Evolutionary conservation across 1,284 basidiomycete species (phyloP).

Genomic region (Melampsora occidentalis): DNA sequence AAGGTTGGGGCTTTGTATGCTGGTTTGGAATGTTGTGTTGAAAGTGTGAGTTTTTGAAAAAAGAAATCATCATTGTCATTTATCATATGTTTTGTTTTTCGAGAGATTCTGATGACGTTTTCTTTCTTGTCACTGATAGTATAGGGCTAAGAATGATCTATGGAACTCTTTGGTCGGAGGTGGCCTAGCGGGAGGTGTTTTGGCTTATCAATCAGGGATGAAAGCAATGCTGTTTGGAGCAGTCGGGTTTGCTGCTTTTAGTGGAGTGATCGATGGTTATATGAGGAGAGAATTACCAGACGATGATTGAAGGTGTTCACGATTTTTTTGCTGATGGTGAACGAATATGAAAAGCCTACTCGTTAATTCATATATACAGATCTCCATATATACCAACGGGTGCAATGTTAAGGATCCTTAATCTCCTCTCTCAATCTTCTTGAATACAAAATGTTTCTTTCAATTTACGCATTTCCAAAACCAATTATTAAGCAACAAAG

Average conservation of each 20-base stretch:
- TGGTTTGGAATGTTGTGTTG: slow-evolving; percentile 91
- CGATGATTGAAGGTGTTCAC: slow-evolving; percentile 44
- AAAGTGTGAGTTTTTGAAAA: slow-evolving; percentile 78
- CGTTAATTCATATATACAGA: too few relatives aligned
- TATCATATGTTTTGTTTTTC: background rate
- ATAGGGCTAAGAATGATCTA: slow-evolving; percentile 92
- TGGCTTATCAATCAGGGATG: slow-evolving; percentile 74
- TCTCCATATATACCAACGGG: too few relatives aligned
- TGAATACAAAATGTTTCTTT: too few relatives aligned
- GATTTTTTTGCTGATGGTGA: background rate
- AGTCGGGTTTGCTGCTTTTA: slow-evolving; percentile 84
- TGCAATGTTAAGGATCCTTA: too few relatives aligned
- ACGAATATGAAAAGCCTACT: too few relatives aligned
- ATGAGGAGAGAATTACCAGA: slow-evolving; percentile 77
- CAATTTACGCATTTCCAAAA: too few relatives aligned
- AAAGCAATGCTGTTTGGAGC: slow-evolving; percentile 77
- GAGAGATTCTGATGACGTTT: background rate
- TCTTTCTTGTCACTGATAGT: slow-evolving; percentile 59
- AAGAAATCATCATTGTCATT: background rate
- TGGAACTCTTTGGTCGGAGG: slow-evolving; percentile 65
- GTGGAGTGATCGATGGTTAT: slow-evolving; percentile 79
- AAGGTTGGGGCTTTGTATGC: slow-evolving; percentile 92
- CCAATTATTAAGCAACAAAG: too few relatives aligned
- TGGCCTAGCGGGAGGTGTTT: slow-evolving; percentile 65
- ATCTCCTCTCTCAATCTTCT: too few relatives aligned